Percentiles rank a stretch among this genome's conserved stretches.
Conservation (phyloP, 768 basidiomycete genomes). For the Mrakia frigida region DNA sequence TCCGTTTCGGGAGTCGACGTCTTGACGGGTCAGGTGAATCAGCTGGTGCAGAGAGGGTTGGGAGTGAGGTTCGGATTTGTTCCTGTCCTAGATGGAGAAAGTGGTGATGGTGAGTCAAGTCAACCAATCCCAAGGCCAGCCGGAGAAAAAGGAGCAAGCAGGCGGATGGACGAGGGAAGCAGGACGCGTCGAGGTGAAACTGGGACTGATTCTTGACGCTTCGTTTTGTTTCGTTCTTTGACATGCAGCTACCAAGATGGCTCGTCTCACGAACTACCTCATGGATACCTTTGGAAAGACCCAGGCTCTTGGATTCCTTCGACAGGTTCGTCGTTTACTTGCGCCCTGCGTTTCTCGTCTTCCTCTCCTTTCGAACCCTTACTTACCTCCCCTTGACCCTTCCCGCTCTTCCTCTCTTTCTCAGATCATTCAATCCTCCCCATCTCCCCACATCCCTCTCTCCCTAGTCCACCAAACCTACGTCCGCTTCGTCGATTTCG, state of each 20-base stretch:
- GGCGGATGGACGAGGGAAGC: no score
- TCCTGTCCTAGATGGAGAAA: constrained; percentile 57
- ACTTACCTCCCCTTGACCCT: not conserved
- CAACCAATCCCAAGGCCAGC: constrained; percentile 9
- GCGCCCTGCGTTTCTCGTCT: no score
- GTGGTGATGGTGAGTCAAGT: constrained; percentile 41
- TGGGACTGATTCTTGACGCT: not conserved
- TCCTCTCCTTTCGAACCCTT: not conserved
- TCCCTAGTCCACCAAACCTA: constrained; percentile 7
- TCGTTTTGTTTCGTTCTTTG: constrained; percentile 31
- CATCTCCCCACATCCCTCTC: not conserved
- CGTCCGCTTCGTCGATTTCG: constrained; percentile 21
- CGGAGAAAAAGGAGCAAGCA: no score
- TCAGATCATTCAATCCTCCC: constrained; percentile 9
- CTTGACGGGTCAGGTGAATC: constrained; percentile 59
- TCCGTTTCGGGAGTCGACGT: constrained; percentile 57
- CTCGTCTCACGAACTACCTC: constrained; percentile 64
- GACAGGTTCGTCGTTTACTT: constrained; percentile 46
- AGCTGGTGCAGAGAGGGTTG: constrained; percentile 64
- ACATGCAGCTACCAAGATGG: constrained; percentile 59
- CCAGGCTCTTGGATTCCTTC: constrained; percentile 60
- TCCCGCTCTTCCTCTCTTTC: not conserved
- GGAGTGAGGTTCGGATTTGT: constrained; percentile 84
- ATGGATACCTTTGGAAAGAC: constrained; percentile 60
- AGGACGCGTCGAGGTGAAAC: no score